Evolutionary conservation across 1,139 yeast species (phyloP).

Genomic region (Meyerozyma elateridarum): DNA sequence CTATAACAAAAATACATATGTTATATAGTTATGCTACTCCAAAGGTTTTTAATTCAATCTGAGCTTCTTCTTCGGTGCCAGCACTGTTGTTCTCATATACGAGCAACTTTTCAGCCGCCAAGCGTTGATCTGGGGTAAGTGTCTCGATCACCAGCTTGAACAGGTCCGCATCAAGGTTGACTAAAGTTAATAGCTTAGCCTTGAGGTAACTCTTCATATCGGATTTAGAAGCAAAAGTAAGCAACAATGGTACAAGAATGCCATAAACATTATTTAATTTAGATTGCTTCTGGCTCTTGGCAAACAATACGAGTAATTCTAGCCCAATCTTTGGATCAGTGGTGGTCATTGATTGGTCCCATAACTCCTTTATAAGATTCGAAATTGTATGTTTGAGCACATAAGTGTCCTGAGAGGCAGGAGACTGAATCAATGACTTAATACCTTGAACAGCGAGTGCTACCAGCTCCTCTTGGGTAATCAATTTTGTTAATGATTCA

Average conservation of each 20-base stretch:
- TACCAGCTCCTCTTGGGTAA: constrained; percentile 26
- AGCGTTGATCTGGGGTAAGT: constrained; percentile 1
- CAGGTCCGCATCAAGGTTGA: constrained; percentile 42
- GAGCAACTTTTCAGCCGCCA: background rate
- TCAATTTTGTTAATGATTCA: constrained; percentile 30
- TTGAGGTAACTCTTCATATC: constrained; percentile 39
- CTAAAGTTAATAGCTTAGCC: constrained; percentile 47
- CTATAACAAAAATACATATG: too few species aligned
- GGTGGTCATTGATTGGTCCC: constrained; percentile 15
- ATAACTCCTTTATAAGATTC: constrained; percentile 17
- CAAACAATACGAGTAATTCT: constrained; percentile 51
- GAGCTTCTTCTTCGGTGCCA: background rate
- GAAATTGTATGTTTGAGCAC: constrained; percentile 31
- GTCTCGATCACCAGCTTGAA: constrained; percentile 37
- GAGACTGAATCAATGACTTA: constrained; percentile 47
- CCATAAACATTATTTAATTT: constrained; percentile 32
- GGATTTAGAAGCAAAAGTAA: constrained; percentile 29
- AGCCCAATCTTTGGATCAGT: constrained; percentile 39
- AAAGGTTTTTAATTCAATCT: constrained; percentile 5
- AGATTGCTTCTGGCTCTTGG: constrained; percentile 28
- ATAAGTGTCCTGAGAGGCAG: constrained; percentile 21
- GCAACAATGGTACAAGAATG: constrained; percentile 47
- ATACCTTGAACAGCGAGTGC: constrained; percentile 55
- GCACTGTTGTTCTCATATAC: background rate
- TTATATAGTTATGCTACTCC: constrained; percentile 3